These are phyloP conservation scores for Hypoxylon intermedium DNA, from an alignment of 495 filamentous ascomycete species.

Conservation along the genomic window DNA sequence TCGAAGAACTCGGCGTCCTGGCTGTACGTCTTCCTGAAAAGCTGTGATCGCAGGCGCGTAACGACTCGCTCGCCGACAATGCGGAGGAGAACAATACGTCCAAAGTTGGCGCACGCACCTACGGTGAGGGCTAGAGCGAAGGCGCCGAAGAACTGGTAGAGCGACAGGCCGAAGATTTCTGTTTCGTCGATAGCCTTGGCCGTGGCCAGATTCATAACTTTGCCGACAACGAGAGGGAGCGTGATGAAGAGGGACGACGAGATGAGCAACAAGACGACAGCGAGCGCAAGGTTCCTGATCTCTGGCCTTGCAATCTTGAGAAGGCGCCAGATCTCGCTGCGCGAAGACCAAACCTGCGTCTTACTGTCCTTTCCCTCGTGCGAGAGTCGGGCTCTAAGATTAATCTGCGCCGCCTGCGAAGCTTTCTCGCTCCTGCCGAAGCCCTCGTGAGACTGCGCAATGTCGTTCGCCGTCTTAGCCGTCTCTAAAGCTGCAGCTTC, in stretches of 20 bases:
- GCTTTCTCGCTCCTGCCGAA: conserved; percentile 68
- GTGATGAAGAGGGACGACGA: conserved; percentile 93
- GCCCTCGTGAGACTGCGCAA: conserved; percentile 24
- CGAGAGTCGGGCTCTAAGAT: conserved; percentile 82
- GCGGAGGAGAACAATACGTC: conserved; percentile 89
- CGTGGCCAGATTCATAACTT: conserved; percentile 88
- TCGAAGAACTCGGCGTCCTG: conserved; percentile 99
- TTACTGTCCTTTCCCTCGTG: conserved; percentile 74
- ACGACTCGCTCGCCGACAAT: conserved; percentile 96
- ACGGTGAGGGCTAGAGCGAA: conserved; percentile 72
- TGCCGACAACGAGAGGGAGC: conserved; percentile 93
- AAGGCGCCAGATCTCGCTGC: conserved; percentile 82
- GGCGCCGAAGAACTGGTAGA: conserved; percentile 78
- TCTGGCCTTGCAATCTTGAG: conserved; percentile 90
- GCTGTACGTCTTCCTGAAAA: conserved; percentile 87
- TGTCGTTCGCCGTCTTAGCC: conserved; percentile 8
- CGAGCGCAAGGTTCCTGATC: conserved; percentile 74
- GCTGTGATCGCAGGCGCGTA: conserved; percentile 81
- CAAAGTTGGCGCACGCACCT: conserved; percentile 88
- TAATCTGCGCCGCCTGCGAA: conserved; percentile 84
- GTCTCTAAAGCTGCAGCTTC: conserved; percentile 6
- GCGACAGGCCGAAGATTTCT: conserved; percentile 73
- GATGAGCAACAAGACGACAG: conserved; percentile 82
- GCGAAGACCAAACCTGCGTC: conserved; percentile 60
- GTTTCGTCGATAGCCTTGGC: conserved; percentile 60